These are phyloP conservation scores for Trichoderma sp. DNA, from an alignment of 2,329 filamentous ascomycete genomes.

Conservation along the genomic window DNA sequence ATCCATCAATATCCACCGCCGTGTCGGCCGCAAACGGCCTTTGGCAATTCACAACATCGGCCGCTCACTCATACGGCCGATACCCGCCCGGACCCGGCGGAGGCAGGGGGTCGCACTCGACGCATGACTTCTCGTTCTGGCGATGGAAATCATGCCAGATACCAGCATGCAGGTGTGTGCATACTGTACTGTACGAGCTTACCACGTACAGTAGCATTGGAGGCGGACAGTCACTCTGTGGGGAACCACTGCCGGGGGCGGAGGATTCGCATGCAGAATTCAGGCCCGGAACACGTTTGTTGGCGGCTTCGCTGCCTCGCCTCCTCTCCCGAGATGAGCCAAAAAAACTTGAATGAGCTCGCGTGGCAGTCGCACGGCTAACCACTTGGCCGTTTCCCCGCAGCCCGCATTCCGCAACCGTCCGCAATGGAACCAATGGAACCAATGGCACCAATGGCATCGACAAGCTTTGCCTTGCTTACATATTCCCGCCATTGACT, in stretches of 20 bases:
- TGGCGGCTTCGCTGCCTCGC: not conserved
- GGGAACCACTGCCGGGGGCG: not conserved
- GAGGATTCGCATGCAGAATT: not conserved
- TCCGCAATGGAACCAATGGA: too few species aligned
- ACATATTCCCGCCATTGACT: not conserved
- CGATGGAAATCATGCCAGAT: slow-evolving; percentile 14
- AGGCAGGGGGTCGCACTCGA: not conserved
- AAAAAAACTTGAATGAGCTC: not conserved
- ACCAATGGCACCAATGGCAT: too few species aligned
- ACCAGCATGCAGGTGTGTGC: slow-evolving; percentile 9
- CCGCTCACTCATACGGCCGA: slow-evolving; percentile 8
- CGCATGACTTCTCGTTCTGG: slow-evolving; percentile 9
- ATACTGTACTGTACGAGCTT: not conserved
- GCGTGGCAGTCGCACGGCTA: not conserved
- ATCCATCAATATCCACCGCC: not conserved
- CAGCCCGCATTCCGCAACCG: not conserved
- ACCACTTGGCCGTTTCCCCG: not conserved
- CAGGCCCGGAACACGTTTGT: not conserved
- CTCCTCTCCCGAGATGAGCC: not conserved
- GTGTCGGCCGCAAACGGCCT: not conserved
- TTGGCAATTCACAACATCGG: not conserved
- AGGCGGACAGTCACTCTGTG: not conserved
- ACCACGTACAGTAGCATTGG: not conserved
- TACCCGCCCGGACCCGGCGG: not conserved
- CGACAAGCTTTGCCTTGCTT: not conserved